Evolutionary conservation across 2,329 filamentous ascomycete genomes (phyloP).

Genomic region (Aspergillus japonicus): DNA sequence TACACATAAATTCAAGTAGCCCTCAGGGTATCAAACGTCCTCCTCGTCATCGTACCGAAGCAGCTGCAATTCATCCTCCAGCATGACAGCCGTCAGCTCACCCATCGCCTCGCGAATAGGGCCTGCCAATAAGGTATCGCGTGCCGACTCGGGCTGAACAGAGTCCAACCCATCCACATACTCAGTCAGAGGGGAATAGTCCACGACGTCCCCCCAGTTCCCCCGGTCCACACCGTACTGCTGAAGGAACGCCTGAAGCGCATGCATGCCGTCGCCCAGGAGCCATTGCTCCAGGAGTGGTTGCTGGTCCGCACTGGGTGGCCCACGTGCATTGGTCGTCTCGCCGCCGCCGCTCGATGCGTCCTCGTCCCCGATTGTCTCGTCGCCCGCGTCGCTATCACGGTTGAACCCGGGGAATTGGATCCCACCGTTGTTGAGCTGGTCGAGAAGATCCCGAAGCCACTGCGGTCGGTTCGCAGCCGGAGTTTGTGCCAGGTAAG

Average conservation of each 20-base stretch:
- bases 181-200: constrained; percentile 35
- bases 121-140: constrained; percentile 31
- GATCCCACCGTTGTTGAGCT: constrained; percentile 34
- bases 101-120: constrained; percentile 34
- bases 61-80: constrained; percentile 39
- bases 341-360: constrained; percentile 14
- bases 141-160: constrained; percentile 26
- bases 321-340: constrained; percentile 17
- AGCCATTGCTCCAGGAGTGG: constrained; percentile 35
- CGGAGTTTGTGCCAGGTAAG: constrained; percentile 33
- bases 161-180: constrained; percentile 36
- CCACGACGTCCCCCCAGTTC: constrained; percentile 41
- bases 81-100: constrained; percentile 36
- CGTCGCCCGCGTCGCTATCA: constrained; percentile 22
- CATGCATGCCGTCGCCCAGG: constrained; percentile 32
- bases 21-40: constrained; percentile 11
- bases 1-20: background rate
- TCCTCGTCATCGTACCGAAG: constrained; percentile 28
- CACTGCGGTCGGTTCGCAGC: constrained; percentile 35
- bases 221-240: constrained; percentile 43
- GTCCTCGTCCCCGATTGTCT: constrained; percentile 16
- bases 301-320: constrained; percentile 28
- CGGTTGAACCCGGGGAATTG: constrained; percentile 25
- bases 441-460: constrained; percentile 37
- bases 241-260: constrained; percentile 36